Percentiles rank a stretch among this genome's conserved stretches.
phyloP scores from a whole-genome alignment of 495 filamentous ascomycete species.

The Poronia punctata region DNA sequence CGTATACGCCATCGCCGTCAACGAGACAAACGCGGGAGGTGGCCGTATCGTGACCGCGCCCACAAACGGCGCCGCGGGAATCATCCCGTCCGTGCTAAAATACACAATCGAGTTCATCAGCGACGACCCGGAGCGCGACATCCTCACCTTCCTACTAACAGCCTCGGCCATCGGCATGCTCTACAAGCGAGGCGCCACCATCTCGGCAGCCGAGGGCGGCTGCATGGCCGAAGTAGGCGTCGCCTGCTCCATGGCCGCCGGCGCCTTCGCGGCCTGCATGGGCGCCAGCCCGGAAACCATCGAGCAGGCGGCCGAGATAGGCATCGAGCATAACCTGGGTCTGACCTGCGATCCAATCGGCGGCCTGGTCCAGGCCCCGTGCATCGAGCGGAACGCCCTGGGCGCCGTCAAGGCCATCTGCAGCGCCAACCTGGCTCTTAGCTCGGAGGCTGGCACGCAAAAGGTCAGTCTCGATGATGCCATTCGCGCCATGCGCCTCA shows the following conservation, averaged over 20 bases:
- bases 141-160: conserved; percentile 28
- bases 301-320: conserved; percentile 31
- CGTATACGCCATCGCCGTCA: conserved; percentile 31
- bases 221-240: conserved; percentile 35
- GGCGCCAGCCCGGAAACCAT: conserved; percentile 28
- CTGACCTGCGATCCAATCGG: conserved; percentile 30
- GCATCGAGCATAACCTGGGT: conserved; percentile 31
- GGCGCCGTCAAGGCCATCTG: conserved; percentile 31
- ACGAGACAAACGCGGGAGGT: conserved; percentile 30
- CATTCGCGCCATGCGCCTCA: conserved; percentile 28
- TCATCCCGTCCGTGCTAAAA: conserved; percentile 29
- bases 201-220: conserved; percentile 29
- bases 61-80: conserved; percentile 30
- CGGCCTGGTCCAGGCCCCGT: conserved; percentile 28
- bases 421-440: conserved; percentile 30
- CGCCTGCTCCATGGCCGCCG: conserved; percentile 33
- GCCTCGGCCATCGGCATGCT: conserved; percentile 31
- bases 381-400: conserved; percentile 31
- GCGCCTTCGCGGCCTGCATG: conserved; percentile 31
- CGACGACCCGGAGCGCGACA: conserved; percentile 28
- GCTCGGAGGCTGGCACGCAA: conserved; percentile 24
- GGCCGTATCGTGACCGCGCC: conserved; percentile 33
- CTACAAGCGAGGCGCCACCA: conserved; percentile 31
- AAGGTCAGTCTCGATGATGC: conserved; percentile 31
- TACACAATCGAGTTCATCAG: conserved; percentile 30